Evolutionary conservation across 805 yeast species (phyloP).

Genomic region (Candida pseudoglaebosa): DNA sequence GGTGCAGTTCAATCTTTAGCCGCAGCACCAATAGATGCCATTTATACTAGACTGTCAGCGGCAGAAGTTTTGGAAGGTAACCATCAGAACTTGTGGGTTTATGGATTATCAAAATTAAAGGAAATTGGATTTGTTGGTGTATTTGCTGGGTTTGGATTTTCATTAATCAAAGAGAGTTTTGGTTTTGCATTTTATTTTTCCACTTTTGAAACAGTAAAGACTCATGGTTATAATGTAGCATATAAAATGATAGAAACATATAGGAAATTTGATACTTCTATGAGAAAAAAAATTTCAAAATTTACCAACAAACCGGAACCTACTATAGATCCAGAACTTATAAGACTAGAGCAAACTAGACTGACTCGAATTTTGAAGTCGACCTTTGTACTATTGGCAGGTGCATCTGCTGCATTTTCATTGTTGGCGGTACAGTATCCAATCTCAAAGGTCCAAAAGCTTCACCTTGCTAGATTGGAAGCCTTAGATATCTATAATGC

Average conservation of each 20-base stretch:
- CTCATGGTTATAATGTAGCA: slow-evolving; percentile 53
- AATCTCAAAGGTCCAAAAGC: slow-evolving; percentile 68
- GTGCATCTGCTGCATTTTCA: slow-evolving; percentile 79
- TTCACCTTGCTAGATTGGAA: slow-evolving; percentile 76
- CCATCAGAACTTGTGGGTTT: slow-evolving; percentile 72
- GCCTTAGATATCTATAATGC: slow-evolving; percentile 64
- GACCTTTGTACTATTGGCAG: slow-evolving; percentile 72
- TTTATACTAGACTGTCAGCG: slow-evolving; percentile 75
- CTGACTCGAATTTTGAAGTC: slow-evolving; percentile 57
- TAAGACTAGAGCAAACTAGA: slow-evolving; percentile 28
- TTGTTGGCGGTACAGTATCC: slow-evolving; percentile 83
- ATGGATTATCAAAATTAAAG: slow-evolving; percentile 61
- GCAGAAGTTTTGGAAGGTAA: slow-evolving; percentile 66
- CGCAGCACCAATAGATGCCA: slow-evolving; percentile 92
- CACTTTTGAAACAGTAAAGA: slow-evolving; percentile 75
- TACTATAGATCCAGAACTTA: slow-evolving; percentile 18
- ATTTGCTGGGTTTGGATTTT: slow-evolving; percentile 83
- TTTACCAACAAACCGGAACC: slow-evolving; percentile 14
- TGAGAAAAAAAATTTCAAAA: slow-evolving; percentile 25
- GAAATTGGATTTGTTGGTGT: slow-evolving; percentile 81
- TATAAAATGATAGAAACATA: slow-evolving; percentile 42
- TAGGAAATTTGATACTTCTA: slow-evolving; percentile 36
- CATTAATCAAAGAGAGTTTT: slow-evolving; percentile 70
- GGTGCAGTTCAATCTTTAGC: slow-evolving; percentile 86
- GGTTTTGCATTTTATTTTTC: slow-evolving; percentile 85